Conservation (phyloP, 2,329 filamentous ascomycete genomes). For the Plectosphaerella plurivora region DNA sequence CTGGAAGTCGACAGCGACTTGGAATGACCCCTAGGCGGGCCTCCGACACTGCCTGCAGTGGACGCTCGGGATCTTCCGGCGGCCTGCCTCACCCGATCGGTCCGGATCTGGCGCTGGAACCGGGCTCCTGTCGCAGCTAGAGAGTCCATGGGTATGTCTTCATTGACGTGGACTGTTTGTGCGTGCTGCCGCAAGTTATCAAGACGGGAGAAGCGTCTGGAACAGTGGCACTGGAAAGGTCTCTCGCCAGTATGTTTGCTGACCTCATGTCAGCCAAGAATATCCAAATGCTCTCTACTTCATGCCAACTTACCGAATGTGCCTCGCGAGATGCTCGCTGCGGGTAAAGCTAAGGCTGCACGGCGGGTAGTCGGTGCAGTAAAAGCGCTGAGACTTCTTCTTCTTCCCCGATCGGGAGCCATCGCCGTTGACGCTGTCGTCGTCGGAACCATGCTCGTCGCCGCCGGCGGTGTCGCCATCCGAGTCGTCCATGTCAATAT, state of each 20-base stretch:
- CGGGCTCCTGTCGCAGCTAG: conserved; percentile 87
- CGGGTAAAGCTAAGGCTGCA: conserved; percentile 93
- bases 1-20: conserved; percentile 85
- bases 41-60: conserved; percentile 68
- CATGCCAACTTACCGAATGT: conserved; percentile 67
- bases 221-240: conserved; percentile 95
- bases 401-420: conserved; percentile 76
- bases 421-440: conserved; percentile 59
- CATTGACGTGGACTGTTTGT: conserved; percentile 95
- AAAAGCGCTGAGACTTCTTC: conserved; percentile 95
- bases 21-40: conserved; percentile 73
- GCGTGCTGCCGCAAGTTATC: conserved; percentile 97
- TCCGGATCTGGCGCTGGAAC: conserved; percentile 88
- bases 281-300: too few species aligned
- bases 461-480: conserved; percentile 54
- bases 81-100: conserved; percentile 74
- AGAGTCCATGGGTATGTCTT: conserved; percentile 92
- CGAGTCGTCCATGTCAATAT: conserved; percentile 73
- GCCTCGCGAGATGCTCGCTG: conserved; percentile 90
- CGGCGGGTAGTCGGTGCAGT: conserved; percentile 90
- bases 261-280: conserved; percentile 1
- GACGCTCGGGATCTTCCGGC: conserved; percentile 70
- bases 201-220: conserved; percentile 83
- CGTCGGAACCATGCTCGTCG: conserved; percentile 58
- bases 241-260: conserved; percentile 97